Evolutionary conservation across 2,329 filamentous ascomycete genomes (phyloP).

Genomic region (Graphilbum sp.): DNA sequence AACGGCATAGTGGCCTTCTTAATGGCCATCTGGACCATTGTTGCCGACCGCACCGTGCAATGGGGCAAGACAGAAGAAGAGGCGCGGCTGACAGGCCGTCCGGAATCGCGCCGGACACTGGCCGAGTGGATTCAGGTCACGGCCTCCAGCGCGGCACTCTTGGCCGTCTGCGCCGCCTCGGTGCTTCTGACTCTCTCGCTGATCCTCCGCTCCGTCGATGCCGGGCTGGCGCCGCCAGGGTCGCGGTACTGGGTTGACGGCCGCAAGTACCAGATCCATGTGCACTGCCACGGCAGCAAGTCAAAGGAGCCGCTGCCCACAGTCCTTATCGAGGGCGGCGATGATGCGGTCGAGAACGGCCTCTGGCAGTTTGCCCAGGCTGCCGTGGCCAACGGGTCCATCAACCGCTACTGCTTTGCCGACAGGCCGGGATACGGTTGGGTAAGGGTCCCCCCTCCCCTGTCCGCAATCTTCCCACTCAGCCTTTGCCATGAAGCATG

Average conservation of each 20-base stretch:
- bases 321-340: slow-evolving; percentile 71
- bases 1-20: slow-evolving; percentile 45
- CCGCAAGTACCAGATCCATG: slow-evolving; percentile 71
- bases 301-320: slow-evolving; percentile 51
- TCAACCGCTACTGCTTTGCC: slow-evolving; percentile 84
- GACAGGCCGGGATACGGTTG: slow-evolving; percentile 83
- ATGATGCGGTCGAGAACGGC: slow-evolving; percentile 60
- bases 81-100: slow-evolving; percentile 74
- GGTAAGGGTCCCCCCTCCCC: slow-evolving; percentile 18
- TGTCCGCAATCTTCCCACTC: no score
- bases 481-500: no score
- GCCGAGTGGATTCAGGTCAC: slow-evolving; percentile 74
- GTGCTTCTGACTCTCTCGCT: slow-evolving; percentile 67
- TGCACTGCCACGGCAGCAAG: slow-evolving; percentile 68
- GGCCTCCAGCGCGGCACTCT: slow-evolving; percentile 53
- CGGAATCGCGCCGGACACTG: slow-evolving; percentile 68
- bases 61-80: slow-evolving; percentile 93
- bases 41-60: slow-evolving; percentile 66
- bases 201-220: slow-evolving; percentile 64
- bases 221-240: slow-evolving; percentile 56
- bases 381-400: slow-evolving; percentile 62
- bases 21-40: slow-evolving; percentile 62
- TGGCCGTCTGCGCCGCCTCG: slow-evolving; percentile 49
- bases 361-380: slow-evolving; percentile 67
- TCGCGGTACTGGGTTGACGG: slow-evolving; percentile 66